These are phyloP conservation scores for Rhodamnia argentea DNA, from an alignment of 345 rosid genomes.

Conservation along the genomic window DNA sequence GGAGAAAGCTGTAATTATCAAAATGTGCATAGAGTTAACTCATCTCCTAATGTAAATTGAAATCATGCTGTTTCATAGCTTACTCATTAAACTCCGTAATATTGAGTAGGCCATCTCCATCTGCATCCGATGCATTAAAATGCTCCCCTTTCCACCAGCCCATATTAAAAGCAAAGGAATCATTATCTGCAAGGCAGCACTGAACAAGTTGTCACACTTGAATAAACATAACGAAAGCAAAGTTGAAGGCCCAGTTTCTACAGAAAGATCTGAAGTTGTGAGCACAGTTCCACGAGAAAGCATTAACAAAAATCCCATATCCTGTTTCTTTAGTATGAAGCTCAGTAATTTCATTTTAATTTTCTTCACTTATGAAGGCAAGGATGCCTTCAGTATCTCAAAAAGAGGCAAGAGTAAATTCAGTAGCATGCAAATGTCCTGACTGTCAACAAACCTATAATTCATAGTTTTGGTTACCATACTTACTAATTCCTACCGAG, in stretches of 20 bases:
- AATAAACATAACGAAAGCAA: not conserved
- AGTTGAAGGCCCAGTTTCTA: not conserved
- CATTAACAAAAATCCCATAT: not conserved
- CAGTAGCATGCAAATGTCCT: not conserved
- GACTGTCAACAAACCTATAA: not conserved
- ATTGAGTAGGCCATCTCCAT: slow-evolving; percentile 85
- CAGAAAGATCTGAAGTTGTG: not conserved
- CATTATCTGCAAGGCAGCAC: slow-evolving; percentile 27
- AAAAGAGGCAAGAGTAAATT: not conserved
- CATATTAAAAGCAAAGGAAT: slow-evolving; percentile 72
- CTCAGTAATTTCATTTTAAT: not conserved
- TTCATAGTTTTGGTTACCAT: not conserved
- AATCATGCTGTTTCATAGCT: slow-evolving; percentile 6
- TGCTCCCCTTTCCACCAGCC: slow-evolving; percentile 99
- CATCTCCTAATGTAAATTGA: not conserved
- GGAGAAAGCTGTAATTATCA: slow-evolving; percentile 59
- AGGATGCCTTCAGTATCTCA: not conserved
- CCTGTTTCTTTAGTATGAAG: not conserved
- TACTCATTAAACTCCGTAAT: slow-evolving; percentile 94
- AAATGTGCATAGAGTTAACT: not conserved
- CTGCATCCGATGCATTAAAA: slow-evolving; percentile 89
- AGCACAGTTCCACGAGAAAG: not conserved
- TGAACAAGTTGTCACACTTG: not conserved
- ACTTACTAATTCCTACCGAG: not conserved
- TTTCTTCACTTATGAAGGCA: not conserved